phyloP scores from a whole-genome alignment of 495 filamentous ascomycete species.

The Tirmania nivea region DNA sequence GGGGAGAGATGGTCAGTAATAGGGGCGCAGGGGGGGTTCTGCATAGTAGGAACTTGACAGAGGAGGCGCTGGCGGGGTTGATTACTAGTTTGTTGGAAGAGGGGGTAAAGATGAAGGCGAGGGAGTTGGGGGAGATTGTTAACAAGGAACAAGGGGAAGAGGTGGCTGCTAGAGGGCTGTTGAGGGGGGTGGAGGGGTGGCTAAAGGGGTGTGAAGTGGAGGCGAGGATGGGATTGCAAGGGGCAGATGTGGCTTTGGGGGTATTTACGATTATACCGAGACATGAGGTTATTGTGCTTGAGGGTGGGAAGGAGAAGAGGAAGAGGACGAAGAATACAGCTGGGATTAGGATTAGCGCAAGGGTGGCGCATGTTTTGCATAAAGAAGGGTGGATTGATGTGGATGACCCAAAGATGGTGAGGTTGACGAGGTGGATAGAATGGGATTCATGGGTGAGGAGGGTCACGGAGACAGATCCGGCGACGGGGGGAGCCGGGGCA shows the following conservation, averaged over 20 bases:
- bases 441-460: conserved; percentile 61
- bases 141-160: conserved; percentile 33
- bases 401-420: conserved; percentile 29
- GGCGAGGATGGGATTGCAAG: background rate
- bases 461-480: conserved; percentile 35
- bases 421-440: conserved; percentile 40
- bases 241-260: background rate
- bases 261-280: background rate
- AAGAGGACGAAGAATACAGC: conserved; percentile 42
- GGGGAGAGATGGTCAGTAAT: conserved; percentile 49
- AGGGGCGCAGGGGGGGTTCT: conserved; percentile 48
- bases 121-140: conserved; percentile 19
- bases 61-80: conserved; percentile 41
- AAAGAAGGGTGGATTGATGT: conserved; percentile 35
- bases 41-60: conserved; percentile 35
- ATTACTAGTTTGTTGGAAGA: conserved; percentile 39
- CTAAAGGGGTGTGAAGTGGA: background rate
- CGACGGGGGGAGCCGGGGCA: conserved; percentile 41
- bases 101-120: conserved; percentile 33
- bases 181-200: background rate
- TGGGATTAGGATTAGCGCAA: conserved; percentile 35
- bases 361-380: conserved; percentile 44
- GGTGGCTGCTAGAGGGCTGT: conserved; percentile 29
- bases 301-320: conserved; percentile 37
- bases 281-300: conserved; percentile 38